These are phyloP conservation scores for Talaromyces funiculosus DNA, from an alignment of 2,329 filamentous ascomycete species.

Conservation along the genomic window DNA sequence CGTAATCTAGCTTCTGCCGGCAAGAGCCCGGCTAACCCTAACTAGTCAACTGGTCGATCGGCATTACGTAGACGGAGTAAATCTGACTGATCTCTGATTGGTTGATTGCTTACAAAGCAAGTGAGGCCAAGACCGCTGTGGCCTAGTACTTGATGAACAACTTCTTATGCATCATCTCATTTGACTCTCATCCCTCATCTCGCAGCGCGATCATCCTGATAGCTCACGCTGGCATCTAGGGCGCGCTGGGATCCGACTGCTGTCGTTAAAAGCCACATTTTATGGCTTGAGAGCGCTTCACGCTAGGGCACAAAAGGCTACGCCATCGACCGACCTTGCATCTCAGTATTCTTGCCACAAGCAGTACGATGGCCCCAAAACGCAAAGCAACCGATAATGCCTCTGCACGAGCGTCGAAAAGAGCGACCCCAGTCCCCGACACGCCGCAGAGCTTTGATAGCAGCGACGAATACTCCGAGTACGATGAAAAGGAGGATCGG, in stretches of 20 bases:
- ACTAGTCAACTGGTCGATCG: not conserved
- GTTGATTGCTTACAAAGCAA: not conserved
- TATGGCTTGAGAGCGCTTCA: not conserved
- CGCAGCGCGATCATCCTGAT: not conserved
- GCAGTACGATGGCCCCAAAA: constrained; percentile 58
- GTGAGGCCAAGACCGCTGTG: not conserved
- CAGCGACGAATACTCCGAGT: constrained; percentile 55
- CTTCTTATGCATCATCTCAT: not conserved
- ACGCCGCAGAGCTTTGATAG: constrained; percentile 43
- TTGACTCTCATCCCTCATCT: constrained; percentile 1
- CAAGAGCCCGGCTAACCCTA: not conserved
- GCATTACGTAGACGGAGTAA: not conserved
- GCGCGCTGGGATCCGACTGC: constrained; percentile 11
- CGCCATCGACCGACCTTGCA: not conserved
- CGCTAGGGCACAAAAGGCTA: not conserved
- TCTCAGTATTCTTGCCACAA: constrained; percentile 5
- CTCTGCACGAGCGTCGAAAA: constrained; percentile 44
- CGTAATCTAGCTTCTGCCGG: not conserved
- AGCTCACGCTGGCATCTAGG: not conserved
- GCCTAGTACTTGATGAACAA: not conserved
- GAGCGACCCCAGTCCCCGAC: constrained; percentile 42
- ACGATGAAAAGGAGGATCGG: constrained; percentile 44
- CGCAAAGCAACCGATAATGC: constrained; percentile 40
- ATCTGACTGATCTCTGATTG: not conserved
- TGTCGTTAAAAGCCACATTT: not conserved